Percentiles rank a stretch among this genome's conserved stretches.
These are phyloP conservation scores for Solanum rostratum DNA, from an alignment of 257 asterid species.

Conservation along the genomic window DNA sequence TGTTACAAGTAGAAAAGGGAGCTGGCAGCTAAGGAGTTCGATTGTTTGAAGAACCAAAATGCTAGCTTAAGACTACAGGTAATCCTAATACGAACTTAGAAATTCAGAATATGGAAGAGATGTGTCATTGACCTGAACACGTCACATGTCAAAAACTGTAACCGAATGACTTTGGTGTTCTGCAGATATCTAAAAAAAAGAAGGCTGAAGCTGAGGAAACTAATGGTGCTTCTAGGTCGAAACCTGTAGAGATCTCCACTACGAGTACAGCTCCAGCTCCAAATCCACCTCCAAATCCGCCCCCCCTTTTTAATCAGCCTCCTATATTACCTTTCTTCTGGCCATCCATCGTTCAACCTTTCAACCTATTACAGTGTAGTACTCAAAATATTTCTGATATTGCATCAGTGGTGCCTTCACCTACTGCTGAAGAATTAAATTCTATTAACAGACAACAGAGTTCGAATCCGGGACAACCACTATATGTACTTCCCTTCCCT, in stretches of 20 bases:
- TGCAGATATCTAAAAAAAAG: conserved; percentile 33
- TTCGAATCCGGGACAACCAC: conserved; percentile 23
- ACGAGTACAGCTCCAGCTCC: conserved; percentile 12
- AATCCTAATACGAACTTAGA: background rate
- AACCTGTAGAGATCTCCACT: conserved; percentile 3
- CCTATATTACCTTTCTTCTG: conserved; percentile 33
- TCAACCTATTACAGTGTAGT: conserved; percentile 15
- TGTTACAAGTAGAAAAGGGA: conserved; percentile 42
- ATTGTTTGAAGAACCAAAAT: conserved; percentile 29
- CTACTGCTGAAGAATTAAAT: background rate
- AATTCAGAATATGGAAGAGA: background rate
- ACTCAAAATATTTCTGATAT: conserved; percentile 3
- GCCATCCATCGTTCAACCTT: conserved; percentile 29
- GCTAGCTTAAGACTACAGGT: conserved; percentile 37
- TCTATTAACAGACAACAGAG: conserved; percentile 18
- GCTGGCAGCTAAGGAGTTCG: conserved; percentile 28
- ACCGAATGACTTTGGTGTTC: background rate
- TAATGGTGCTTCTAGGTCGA: conserved; percentile 3
- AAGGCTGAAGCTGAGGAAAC: conserved; percentile 11
- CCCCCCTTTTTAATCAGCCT: conserved; percentile 19
- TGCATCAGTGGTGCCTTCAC: conserved; percentile 12
- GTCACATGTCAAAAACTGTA: background rate
- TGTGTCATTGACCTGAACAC: background rate
- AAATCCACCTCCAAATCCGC: background rate
- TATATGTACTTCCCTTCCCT: conserved; percentile 38